A percentile compares a stretch with the other conserved stretches of the same genome.
Conservation (phyloP, 495 filamentous ascomycete species). For the Aspergillus diversus region DNA sequence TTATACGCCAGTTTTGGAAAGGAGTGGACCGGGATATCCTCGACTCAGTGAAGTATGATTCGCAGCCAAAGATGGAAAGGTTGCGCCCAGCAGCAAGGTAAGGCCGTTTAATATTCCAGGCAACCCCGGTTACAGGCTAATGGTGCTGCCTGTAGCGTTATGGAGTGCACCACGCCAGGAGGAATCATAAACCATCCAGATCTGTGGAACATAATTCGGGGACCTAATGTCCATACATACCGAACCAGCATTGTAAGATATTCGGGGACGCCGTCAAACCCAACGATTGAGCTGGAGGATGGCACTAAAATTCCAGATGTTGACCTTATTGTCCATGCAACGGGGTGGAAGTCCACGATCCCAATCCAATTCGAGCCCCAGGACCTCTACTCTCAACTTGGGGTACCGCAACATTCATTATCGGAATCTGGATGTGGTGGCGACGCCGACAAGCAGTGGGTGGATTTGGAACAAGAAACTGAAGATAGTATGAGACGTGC, state of each 20-base stretch:
- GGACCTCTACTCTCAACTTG: constrained; percentile 27
- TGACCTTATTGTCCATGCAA: constrained; percentile 35
- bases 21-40: constrained; percentile 26
- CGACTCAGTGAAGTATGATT: constrained; percentile 24
- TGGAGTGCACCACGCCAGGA: constrained; percentile 31
- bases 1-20: constrained; percentile 31
- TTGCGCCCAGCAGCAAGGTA: constrained; percentile 34
- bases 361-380: constrained; percentile 56
- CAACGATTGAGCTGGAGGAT: constrained; percentile 18
- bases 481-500: constrained; percentile 18
- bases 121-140: neutral
- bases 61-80: constrained; percentile 30
- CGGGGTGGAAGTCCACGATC: constrained; percentile 63
- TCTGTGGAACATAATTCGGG: constrained; percentile 37
- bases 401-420: neutral
- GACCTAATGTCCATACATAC: constrained; percentile 31
- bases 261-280: neutral
- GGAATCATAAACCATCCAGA: constrained; percentile 39
- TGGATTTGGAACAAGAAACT: constrained; percentile 18
- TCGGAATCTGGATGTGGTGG: neutral
- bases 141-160: constrained; percentile 21
- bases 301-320: constrained; percentile 44
- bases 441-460: constrained; percentile 18
- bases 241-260: constrained; percentile 27
- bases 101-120: neutral